These are phyloP conservation scores for Crotalaria pallida DNA, from an alignment of 306 rosid species.

Conservation along the genomic window DNA sequence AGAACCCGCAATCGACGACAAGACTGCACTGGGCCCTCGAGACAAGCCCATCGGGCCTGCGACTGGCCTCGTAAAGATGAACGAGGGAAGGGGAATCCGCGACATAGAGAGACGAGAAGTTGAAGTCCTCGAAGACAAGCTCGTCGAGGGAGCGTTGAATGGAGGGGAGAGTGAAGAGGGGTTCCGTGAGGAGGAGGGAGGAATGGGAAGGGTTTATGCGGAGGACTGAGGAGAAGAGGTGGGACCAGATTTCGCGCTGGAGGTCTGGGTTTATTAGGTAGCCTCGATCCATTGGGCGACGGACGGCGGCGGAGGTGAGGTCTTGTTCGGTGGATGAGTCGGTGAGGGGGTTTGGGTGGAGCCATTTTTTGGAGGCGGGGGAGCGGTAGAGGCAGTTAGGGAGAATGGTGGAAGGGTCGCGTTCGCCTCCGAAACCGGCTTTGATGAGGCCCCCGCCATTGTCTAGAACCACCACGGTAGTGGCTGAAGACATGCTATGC, in stretches of 20 bases:
- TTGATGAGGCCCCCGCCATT: conserved; percentile 92
- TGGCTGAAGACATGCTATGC: conserved; percentile 28
- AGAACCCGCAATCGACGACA: conserved; percentile 89
- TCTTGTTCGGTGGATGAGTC: conserved; percentile 32
- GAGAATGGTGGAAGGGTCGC: conserved; percentile 57
- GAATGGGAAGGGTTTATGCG: conserved; percentile 52
- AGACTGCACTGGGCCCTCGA: conserved; percentile 82
- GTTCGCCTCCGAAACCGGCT: conserved; percentile 78
- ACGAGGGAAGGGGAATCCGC: conserved; percentile 72
- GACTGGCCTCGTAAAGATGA: conserved; percentile 79
- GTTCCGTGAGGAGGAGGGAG: conserved; percentile 81
- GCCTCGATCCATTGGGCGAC: conserved; percentile 90
- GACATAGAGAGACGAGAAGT: conserved; percentile 58
- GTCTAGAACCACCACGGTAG: conserved; percentile 70
- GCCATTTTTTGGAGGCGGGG: conserved; percentile 77
- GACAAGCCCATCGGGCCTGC: conserved; percentile 47
- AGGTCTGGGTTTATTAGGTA: conserved; percentile 88
- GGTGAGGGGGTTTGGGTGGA: conserved; percentile 48
- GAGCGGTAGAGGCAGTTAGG: conserved; percentile 81
- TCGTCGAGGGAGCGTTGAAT: conserved; percentile 76
- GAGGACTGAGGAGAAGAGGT: conserved; percentile 69
- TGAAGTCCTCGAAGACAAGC: conserved; percentile 87
- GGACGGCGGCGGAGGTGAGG: conserved; percentile 88
- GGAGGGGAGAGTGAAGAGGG: conserved; percentile 82
- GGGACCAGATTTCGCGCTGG: conserved; percentile 90